Percentiles rank a stretch among this genome's conserved stretches.
Conservation (phyloP, 2,329 filamentous ascomycete genomes). For the Aspergillus arachidicola region DNA sequence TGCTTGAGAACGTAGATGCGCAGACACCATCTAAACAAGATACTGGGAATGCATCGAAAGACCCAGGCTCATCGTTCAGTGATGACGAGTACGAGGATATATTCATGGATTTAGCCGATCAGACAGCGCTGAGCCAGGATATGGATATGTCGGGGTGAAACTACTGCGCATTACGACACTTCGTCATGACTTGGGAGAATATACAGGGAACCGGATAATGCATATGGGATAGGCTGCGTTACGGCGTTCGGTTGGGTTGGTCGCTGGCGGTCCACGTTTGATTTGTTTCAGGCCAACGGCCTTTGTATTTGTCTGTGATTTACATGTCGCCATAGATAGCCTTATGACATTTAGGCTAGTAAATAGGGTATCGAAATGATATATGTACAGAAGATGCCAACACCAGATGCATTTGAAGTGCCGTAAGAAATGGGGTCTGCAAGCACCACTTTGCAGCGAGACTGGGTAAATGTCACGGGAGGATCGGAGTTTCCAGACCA, state of each 20-base stretch:
- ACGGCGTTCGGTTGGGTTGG: constrained; percentile 6
- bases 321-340: constrained; percentile 1
- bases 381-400: constrained; percentile 25
- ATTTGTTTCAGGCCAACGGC: background rate
- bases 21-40: background rate
- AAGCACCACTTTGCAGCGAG: constrained; percentile 10
- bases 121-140: constrained; percentile 27
- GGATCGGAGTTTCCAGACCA: background rate
- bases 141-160: constrained; percentile 38
- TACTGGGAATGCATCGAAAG: background rate
- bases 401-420: background rate
- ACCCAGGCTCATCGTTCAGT: constrained; percentile 30
- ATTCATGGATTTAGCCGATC: constrained; percentile 65
- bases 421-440: background rate
- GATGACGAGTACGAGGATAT: constrained; percentile 65
- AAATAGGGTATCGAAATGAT: constrained; percentile 35
- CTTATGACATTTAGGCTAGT: constrained; percentile 12
- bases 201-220: background rate
- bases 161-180: background rate
- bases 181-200: background rate
- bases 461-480: background rate
- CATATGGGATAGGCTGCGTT: background rate
- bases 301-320: background rate
- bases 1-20: constrained; percentile 21
- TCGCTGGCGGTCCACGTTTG: constrained; percentile 3